Evolutionary conservation across 2,329 filamentous ascomycete genomes (phyloP), one percentile per base, ranked within the genome.

Genomic region (Pseudocercospora eumusae): DNA sequence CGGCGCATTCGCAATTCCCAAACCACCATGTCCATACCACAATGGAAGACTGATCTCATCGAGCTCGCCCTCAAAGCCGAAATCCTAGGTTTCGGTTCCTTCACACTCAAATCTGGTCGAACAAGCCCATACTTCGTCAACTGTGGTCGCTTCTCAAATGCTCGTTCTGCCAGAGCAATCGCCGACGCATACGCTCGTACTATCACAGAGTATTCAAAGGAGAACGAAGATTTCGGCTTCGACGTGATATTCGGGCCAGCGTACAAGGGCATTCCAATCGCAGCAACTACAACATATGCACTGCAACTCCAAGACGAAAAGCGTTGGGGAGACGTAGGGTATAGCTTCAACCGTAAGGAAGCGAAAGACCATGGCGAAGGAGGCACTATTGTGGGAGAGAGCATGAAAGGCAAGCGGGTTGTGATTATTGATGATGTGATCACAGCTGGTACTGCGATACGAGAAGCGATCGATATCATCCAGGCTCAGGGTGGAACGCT

Each of bases 61-160:
- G 78, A 85, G 73, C 84, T 89, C 61, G 85, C 88, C 73, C 83
- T 93, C 68, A 77, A 81, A 21, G 87, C 87, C 70, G 84, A 84
- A 66, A 87, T 91, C 71, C 85, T 95, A 69, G 90, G 88, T 73
- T 95, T 95, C 76, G 91, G 91, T 76, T 87, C 84, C 75, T 95
- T 91, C 80, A 90, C 89, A 70, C 86, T 99, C 74, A 99, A 99
- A 81, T 97, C 93, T 58, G 91, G 91, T 78, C 91, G 93, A 73
- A 83, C 76, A 71, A 96, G 92, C 11, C 95, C 95, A 45, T 98
- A 98, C 84, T 98, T 98, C 83, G 96, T 98, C 87, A 97, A 96
- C 78, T 92, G 93, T 52, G 92, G 93, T 63, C 86, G 91, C 71
- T 96, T 98, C 79, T 92, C 95, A 82, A 88, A 88, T 57, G 89